These are phyloP conservation scores for Plantago elongata DNA, from an alignment of 257 asterid species.

Conservation along the genomic window DNA sequence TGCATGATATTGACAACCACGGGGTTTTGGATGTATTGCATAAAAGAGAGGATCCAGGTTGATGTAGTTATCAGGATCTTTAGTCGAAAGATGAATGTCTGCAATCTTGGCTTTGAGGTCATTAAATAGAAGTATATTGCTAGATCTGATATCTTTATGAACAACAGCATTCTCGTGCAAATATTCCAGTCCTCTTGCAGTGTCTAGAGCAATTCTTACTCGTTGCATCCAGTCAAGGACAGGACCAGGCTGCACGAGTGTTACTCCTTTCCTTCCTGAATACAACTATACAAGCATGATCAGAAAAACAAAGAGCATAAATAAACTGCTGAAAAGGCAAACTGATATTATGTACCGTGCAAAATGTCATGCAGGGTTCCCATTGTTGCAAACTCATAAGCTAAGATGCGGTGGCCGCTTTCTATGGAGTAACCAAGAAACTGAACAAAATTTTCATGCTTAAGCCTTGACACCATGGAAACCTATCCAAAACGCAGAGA, in stretches of 20 bases:
- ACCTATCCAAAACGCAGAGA: conserved; percentile 37
- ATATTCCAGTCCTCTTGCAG: conserved; percentile 34
- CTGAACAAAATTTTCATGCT: conserved; percentile 82
- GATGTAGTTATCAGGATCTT: conserved; percentile 41
- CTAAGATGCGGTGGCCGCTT: too few species aligned
- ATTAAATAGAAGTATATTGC: conserved; percentile 87
- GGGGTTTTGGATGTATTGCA: conserved; percentile 71
- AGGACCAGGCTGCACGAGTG: conserved; percentile 95
- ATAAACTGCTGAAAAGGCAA: too few species aligned
- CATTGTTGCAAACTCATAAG: too few species aligned
- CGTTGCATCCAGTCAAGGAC: conserved; percentile 96
- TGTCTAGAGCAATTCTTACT: conserved; percentile 85
- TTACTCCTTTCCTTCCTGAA: conserved; percentile 92
- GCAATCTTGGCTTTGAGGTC: conserved; percentile 86
- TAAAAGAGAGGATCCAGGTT: conserved; percentile 95
- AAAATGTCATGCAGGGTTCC: too few species aligned
- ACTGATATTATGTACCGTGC: conserved; percentile 36
- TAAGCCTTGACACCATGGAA: conserved; percentile 81
- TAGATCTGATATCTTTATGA: conserved; percentile 91
- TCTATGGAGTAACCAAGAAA: conserved; percentile 27
- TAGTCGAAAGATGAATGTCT: conserved; percentile 83
- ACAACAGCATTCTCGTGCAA: conserved; percentile 77
- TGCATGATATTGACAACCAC: conserved; percentile 68
- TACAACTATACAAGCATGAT: not conserved
- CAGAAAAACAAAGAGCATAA: too few species aligned